A percentile compares a stretch with the other conserved stretches of the same genome.
phyloP scores from a whole-genome alignment of 225 moss, liverwort and hornwort species.

The Thuidium tamariscinum region DNA sequence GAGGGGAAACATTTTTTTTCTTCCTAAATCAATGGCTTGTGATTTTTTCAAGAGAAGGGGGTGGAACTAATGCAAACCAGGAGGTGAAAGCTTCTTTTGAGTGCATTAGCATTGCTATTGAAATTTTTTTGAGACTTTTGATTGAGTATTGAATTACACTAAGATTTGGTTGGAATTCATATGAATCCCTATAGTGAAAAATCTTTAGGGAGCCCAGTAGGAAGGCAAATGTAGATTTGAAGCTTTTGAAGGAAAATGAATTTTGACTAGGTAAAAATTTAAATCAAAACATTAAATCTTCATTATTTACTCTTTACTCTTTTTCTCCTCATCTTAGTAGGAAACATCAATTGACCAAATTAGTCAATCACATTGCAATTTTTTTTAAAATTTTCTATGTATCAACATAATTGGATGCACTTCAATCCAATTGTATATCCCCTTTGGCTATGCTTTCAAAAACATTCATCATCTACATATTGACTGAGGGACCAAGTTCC shows the following conservation, averaged over 20 bases:
- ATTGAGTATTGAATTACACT: background rate
- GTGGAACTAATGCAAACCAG: no score
- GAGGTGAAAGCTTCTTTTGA: no score
- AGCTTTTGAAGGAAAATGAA: background rate
- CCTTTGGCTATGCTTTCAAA: background rate
- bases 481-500: no score
- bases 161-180: background rate
- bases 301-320: background rate
- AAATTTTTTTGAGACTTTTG: background rate
- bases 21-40: no score
- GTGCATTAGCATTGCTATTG: no score
- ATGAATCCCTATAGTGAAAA: background rate
- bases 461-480: background rate
- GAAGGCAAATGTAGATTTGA: background rate
- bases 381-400: background rate
- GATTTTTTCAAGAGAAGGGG: no score
- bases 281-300: background rate
- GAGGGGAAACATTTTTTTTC: no score
- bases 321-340: background rate
- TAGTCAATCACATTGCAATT: background rate
- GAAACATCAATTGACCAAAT: background rate
- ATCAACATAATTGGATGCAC: background rate
- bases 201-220: background rate
- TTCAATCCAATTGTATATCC: background rate
- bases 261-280: background rate